Percentiles rank a stretch among this genome's conserved stretches.
Conservation (phyloP, 2,329 filamentous ascomycete genomes). For the Cadophora sp. region DNA sequence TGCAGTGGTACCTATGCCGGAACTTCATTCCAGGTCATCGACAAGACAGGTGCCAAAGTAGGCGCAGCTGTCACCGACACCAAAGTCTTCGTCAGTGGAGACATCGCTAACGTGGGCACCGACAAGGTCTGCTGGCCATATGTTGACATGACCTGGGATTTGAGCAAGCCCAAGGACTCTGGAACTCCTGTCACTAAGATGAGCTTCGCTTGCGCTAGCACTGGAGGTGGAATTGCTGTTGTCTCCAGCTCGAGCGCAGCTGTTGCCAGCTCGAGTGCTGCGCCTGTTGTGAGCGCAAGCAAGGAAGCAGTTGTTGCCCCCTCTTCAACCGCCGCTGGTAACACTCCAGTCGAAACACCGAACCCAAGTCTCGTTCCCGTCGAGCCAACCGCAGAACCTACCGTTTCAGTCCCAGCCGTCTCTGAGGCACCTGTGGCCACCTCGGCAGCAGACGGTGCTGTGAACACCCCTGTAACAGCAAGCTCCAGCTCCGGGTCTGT, state of each 20-base stretch:
- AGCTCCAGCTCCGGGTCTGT: not conserved
- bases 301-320: not conserved
- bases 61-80: constrained; percentile 56
- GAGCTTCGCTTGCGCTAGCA: constrained; percentile 56
- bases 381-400: not conserved
- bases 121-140: constrained; percentile 67
- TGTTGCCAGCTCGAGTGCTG: constrained; percentile 9
- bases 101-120: constrained; percentile 62
- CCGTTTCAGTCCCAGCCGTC: not conserved
- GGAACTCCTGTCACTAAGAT: constrained; percentile 50
- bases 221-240: constrained; percentile 12
- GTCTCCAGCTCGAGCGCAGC: constrained; percentile 9
- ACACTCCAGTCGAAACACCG: not conserved
- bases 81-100: constrained; percentile 65
- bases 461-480: not conserved
- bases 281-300: not conserved
- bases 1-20: constrained; percentile 65
- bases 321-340: not conserved
- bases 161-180: constrained; percentile 44
- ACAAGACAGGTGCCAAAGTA: constrained; percentile 56
- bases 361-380: constrained; percentile 6
- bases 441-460: not conserved
- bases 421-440: not conserved
- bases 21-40: constrained; percentile 64
- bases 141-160: constrained; percentile 60